Evolutionary conservation across 2,329 filamentous ascomycete genomes (phyloP).

Genomic region (Aspergillus ochraceoroseus): DNA sequence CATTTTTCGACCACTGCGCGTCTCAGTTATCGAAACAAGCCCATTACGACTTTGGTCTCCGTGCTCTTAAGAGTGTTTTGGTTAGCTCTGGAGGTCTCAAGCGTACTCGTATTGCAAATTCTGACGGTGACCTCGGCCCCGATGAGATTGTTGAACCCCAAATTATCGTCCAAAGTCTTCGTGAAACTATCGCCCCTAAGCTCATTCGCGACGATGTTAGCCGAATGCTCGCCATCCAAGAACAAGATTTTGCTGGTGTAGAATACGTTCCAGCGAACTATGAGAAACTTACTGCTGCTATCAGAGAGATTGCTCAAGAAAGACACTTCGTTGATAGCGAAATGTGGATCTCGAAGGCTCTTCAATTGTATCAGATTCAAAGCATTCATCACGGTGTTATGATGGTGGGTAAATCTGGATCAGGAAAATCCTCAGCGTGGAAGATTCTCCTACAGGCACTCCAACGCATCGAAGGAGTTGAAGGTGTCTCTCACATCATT

Average conservation of each 20-base stretch:
- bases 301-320: slow-evolving; percentile 75
- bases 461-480: slow-evolving; percentile 82
- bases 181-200: slow-evolving; percentile 97
- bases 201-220: slow-evolving; percentile 88
- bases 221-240: slow-evolving; percentile 78
- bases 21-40: slow-evolving; percentile 84
- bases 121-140: slow-evolving; percentile 54
- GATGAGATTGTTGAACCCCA: slow-evolving; percentile 83
- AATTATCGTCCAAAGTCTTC: slow-evolving; percentile 96
- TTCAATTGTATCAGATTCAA: slow-evolving; percentile 97
- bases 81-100: slow-evolving; percentile 97
- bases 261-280: slow-evolving; percentile 88
- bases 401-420: slow-evolving; percentile 99
- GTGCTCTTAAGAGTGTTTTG: slow-evolving; percentile 95
- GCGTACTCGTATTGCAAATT: slow-evolving; percentile 65
- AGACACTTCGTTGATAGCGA: slow-evolving; percentile 86
- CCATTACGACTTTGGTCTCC: slow-evolving; percentile 97
- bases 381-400: slow-evolving; percentile 98
- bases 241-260: slow-evolving; percentile 83
- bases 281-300: slow-evolving; percentile 70
- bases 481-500: slow-evolving; percentile 95
- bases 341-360: slow-evolving; percentile 93
- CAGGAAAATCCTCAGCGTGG: slow-evolving; percentile 95
- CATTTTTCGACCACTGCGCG: slow-evolving; percentile 93
- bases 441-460: slow-evolving; percentile 84